Evolutionary conservation across 352 stramenopile species (phyloP).

Genomic region (Pythium folliculosum): DNA sequence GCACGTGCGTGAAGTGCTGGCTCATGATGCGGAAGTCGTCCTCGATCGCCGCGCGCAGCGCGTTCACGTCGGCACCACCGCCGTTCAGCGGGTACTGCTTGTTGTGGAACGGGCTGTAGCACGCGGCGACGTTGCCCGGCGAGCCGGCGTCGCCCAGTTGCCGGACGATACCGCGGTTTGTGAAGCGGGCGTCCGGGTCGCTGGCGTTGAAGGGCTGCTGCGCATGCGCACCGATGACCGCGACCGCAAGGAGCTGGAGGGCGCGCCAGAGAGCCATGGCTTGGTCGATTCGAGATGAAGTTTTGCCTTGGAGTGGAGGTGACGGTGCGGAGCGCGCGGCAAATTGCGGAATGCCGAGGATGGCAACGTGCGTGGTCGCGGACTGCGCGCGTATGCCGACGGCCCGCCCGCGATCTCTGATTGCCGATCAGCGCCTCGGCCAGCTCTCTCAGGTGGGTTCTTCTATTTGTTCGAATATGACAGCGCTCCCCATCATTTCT

Average conservation of each 20-base stretch:
- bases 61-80: conserved; percentile 4
- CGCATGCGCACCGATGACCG: background rate
- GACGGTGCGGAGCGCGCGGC: background rate
- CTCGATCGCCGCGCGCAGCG: conserved; percentile 29
- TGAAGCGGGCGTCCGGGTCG: background rate
- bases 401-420: too few relatives aligned
- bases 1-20: conserved; percentile 50
- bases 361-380: too few relatives aligned
- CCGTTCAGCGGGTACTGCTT: conserved; percentile 46
- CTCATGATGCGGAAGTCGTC: conserved; percentile 48
- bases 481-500: too few relatives aligned
- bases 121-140: conserved; percentile 41
- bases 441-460: too few relatives aligned
- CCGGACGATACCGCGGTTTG: background rate
- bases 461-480: too few relatives aligned
- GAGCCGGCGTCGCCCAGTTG: conserved; percentile 7
- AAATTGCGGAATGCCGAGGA: background rate
- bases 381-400: too few relatives aligned
- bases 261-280: background rate
- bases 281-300: background rate
- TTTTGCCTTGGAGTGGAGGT: too few relatives aligned
- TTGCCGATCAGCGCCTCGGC: too few relatives aligned
- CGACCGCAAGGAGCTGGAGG: conserved; percentile 1
- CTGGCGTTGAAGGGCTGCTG: background rate
- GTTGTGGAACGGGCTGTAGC: conserved; percentile 61